These are phyloP conservation scores for Penicillium rolfsii DNA, from an alignment of 2,329 filamentous ascomycete species.

Conservation along the genomic window DNA sequence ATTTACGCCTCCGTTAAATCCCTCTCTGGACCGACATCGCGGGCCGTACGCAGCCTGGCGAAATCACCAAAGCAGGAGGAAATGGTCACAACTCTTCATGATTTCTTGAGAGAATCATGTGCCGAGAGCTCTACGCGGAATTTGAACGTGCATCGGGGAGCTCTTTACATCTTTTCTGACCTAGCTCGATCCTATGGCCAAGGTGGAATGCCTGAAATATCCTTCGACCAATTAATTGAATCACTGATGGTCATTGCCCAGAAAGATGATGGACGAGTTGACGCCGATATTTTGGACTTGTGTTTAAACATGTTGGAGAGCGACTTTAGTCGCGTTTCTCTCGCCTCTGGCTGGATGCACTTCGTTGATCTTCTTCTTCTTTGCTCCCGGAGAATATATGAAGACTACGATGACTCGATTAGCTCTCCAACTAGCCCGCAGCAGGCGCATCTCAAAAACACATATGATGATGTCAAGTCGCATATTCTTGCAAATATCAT, in stretches of 20 bases:
- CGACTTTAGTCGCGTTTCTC: slow-evolving; percentile 37
- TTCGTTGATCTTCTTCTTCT: slow-evolving; percentile 40
- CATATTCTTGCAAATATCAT: slow-evolving; percentile 44
- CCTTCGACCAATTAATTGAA: slow-evolving; percentile 43
- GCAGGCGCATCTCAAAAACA: slow-evolving; percentile 31
- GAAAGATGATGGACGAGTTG: slow-evolving; percentile 44
- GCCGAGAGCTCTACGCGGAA: slow-evolving; percentile 41
- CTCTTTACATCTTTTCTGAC: slow-evolving; percentile 47
- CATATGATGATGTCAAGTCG: slow-evolving; percentile 41
- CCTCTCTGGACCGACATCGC: slow-evolving; percentile 47
- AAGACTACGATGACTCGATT: slow-evolving; percentile 32
- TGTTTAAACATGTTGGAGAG: slow-evolving; percentile 46
- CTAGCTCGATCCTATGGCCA: slow-evolving; percentile 46
- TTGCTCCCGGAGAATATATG: slow-evolving; percentile 40
- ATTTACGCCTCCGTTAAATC: slow-evolving; percentile 50
- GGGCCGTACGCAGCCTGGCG: slow-evolving; percentile 47
- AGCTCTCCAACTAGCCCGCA: slow-evolving; percentile 29
- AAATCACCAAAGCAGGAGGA: slow-evolving; percentile 45
- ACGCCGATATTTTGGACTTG: slow-evolving; percentile 47
- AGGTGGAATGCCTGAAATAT: slow-evolving; percentile 42
- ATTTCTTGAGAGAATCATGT: slow-evolving; percentile 40
- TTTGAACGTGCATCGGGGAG: slow-evolving; percentile 45
- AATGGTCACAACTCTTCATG: slow-evolving; percentile 44
- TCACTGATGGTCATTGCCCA: slow-evolving; percentile 39
- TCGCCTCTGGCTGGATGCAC: slow-evolving; percentile 38